phyloP scores from a whole-genome alignment of 345 rosid genomes.

The Acer campestre region DNA sequence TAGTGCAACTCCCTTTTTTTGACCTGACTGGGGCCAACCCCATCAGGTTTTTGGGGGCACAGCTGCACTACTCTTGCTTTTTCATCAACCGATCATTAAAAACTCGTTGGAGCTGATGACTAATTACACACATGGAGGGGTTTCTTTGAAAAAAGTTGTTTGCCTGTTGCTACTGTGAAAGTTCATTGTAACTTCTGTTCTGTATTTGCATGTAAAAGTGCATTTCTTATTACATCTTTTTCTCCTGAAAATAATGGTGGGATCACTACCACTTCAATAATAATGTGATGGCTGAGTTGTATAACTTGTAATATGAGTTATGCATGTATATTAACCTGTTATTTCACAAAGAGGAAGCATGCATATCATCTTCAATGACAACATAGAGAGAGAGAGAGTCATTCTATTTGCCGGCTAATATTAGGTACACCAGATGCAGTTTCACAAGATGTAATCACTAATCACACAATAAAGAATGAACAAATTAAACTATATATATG shows the following conservation, averaged over 20 bases:
- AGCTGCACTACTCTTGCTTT: constrained; percentile 27
- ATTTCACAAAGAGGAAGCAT: too few relatives aligned
- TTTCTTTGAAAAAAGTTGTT: not conserved
- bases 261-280: not conserved
- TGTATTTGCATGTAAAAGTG: not conserved
- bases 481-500: not conserved
- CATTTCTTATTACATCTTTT: not conserved
- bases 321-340: not conserved
- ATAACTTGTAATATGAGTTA: not conserved
- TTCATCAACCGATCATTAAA: constrained; percentile 21
- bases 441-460: not conserved
- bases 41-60: constrained; percentile 31
- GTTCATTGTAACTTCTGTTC: not conserved
- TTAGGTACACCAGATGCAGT: constrained; percentile 3
- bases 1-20: constrained; percentile 23
- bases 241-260: constrained; percentile 2
- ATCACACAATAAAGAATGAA: not conserved
- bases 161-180: not conserved
- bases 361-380: not conserved
- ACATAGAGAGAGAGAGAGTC: not conserved
- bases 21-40: constrained; percentile 21
- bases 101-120: constrained; percentile 16
- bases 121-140: not conserved
- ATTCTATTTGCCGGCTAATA: not conserved
- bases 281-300: not conserved